Conservation (phyloP, 2,329 filamentous ascomycete species). For the Diplodia seriata region DNA sequence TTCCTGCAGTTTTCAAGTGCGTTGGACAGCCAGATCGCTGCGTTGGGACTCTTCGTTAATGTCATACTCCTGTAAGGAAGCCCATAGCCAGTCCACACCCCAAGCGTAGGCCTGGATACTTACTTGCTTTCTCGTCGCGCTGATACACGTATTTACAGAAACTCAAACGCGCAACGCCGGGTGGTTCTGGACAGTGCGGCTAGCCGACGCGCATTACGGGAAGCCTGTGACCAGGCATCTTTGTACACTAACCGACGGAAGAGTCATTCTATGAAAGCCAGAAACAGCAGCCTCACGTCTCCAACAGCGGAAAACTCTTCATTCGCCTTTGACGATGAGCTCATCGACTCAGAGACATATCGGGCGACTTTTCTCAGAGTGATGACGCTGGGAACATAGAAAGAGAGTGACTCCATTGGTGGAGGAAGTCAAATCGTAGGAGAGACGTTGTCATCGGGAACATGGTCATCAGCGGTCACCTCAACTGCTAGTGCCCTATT, state of each 20-base stretch:
- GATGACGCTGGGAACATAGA: not conserved
- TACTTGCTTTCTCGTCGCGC: not conserved
- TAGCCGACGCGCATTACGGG: not conserved
- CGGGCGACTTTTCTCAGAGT: not conserved
- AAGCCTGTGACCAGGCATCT: slow-evolving; percentile 4
- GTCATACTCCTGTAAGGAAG: slow-evolving; percentile 9
- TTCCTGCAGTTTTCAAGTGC: slow-evolving; percentile 1
- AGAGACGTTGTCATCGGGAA: no score
- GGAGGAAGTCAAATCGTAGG: not conserved
- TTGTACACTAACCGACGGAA: not conserved
- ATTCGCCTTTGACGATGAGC: slow-evolving; percentile 13
- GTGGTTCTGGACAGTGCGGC: not conserved
- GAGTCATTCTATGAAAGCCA: not conserved
- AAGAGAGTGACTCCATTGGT: not conserved
- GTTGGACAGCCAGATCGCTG: slow-evolving; percentile 9
- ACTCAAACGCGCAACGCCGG: not conserved
- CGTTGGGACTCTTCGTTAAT: slow-evolving; percentile 8
- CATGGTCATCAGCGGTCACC: no score
- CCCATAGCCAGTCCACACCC: no score
- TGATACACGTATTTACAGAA: not conserved
- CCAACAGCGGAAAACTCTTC: not conserved
- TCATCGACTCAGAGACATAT: slow-evolving; percentile 14
- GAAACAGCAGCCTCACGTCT: no score
- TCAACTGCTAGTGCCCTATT: not conserved
- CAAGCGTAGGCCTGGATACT: no score